A percentile compares a stretch with the other conserved stretches of the same genome.
Evolutionary conservation across 139 green algal genomes (phyloP).

Genomic region (Tetraselmis striata): DNA sequence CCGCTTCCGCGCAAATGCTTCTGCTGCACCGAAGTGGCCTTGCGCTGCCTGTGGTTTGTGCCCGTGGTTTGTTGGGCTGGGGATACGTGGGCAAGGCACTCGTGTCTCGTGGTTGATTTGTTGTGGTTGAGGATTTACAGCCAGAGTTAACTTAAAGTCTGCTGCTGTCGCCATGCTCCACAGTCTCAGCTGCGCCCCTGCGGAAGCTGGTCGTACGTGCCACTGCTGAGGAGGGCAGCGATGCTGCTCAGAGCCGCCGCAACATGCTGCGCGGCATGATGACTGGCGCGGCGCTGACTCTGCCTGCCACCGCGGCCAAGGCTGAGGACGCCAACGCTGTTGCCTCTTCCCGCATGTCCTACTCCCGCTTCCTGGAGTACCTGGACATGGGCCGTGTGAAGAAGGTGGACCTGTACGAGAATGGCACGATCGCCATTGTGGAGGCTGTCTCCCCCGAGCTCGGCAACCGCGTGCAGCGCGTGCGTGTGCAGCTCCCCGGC

Average conservation of each 20-base stretch:
- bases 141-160: no score
- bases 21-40: no score
- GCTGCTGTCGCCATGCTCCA: no score
- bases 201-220: not conserved
- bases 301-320: slow-evolving; percentile 11
- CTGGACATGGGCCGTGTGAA: slow-evolving; percentile 98
- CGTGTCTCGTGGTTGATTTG: not conserved
- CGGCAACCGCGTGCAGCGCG: slow-evolving; percentile 96
- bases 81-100: not conserved
- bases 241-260: not conserved
- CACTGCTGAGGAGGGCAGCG: not conserved
- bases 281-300: slow-evolving; percentile 18
- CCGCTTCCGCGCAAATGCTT: no score
- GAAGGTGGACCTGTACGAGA: slow-evolving; percentile 99
- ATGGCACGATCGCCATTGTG: slow-evolving; percentile 98
- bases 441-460: slow-evolving; percentile 98
- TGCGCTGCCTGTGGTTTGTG: no score
- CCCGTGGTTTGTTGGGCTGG: no score
- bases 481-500: slow-evolving; percentile 96
- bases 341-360: slow-evolving; percentile 97
- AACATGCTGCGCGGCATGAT: slow-evolving; percentile 13
- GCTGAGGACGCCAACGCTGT: slow-evolving; percentile 60
- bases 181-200: not conserved
- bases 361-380: slow-evolving; percentile 99
- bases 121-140: no score